Conservation (phyloP, 768 basidiomycete species). For the Tylopilus rubrobrunneus region DNA sequence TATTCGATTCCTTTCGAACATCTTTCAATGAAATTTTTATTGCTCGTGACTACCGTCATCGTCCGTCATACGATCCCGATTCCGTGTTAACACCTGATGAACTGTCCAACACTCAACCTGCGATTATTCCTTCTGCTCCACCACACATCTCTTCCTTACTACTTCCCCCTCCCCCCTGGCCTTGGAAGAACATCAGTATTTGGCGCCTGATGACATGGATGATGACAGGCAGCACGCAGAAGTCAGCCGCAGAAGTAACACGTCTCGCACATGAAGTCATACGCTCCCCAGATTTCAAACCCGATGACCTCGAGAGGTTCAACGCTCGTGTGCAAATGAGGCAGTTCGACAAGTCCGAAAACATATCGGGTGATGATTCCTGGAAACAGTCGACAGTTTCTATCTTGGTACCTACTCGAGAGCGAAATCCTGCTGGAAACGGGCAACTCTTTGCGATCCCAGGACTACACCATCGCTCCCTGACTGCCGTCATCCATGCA, state of each 20-base stretch:
- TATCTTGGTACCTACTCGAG: constrained; percentile 31
- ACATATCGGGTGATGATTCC: not conserved
- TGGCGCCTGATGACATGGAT: constrained; percentile 17
- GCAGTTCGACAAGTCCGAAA: constrained; percentile 10
- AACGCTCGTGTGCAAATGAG: constrained; percentile 7
- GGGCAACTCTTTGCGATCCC: constrained; percentile 21
- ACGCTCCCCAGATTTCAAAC: too few relatives aligned
- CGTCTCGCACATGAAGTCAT: not conserved
- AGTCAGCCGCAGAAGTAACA: constrained; percentile 8
- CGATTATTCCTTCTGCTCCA: too few relatives aligned
- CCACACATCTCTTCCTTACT: not conserved
- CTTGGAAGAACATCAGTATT: constrained; percentile 7
- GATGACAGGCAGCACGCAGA: constrained; percentile 1
- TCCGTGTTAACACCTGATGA: not conserved
- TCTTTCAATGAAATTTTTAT: not conserved
- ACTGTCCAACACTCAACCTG: not conserved
- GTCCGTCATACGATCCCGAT: not conserved
- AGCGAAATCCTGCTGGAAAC: constrained; percentile 5
- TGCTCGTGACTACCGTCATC: not conserved
- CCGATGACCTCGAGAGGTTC: constrained; percentile 1
- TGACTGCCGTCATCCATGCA: constrained; percentile 13
- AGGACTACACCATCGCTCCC: constrained; percentile 24
- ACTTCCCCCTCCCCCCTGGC: constrained; percentile 9
- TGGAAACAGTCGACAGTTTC: constrained; percentile 16
- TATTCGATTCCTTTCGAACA: not conserved